These are phyloP conservation scores for Solanum infundibuliforme DNA, from an alignment of 257 asterid genomes.

Conservation along the genomic window DNA sequence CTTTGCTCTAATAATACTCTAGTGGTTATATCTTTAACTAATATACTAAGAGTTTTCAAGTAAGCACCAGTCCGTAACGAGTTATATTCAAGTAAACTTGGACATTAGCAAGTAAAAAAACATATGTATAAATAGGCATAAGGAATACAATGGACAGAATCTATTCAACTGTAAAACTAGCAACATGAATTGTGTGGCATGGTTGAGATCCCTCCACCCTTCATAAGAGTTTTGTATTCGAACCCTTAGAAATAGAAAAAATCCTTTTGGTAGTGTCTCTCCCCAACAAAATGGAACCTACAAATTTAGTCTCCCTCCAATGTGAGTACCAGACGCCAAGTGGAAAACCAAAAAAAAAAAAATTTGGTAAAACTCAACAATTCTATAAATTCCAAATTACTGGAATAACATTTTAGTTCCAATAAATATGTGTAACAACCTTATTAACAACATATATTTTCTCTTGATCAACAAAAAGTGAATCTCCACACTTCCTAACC, in stretches of 20 bases:
- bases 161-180: not conserved
- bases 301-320: not conserved
- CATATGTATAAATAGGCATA: not conserved
- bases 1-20: not conserved
- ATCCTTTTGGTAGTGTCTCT: not conserved
- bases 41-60: not conserved
- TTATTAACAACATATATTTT: not conserved
- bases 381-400: not conserved
- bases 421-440: not conserved
- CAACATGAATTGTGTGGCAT: not conserved
- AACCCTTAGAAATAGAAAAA: not conserved
- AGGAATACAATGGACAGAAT: not conserved
- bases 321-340: not conserved
- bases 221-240: not conserved
- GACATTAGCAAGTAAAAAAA: not conserved
- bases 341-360: not conserved
- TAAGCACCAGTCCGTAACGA: not conserved
- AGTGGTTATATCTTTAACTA: not conserved
- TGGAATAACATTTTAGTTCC: not conserved
- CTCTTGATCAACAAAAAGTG: not conserved
- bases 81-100: not conserved
- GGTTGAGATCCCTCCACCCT: not conserved
- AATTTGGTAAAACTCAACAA: not conserved
- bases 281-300: not conserved
- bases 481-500: not conserved